Evolutionary conservation across 2,329 filamentous ascomycete genomes (phyloP).

Genomic region (Aspergillus puulaauensis): DNA sequence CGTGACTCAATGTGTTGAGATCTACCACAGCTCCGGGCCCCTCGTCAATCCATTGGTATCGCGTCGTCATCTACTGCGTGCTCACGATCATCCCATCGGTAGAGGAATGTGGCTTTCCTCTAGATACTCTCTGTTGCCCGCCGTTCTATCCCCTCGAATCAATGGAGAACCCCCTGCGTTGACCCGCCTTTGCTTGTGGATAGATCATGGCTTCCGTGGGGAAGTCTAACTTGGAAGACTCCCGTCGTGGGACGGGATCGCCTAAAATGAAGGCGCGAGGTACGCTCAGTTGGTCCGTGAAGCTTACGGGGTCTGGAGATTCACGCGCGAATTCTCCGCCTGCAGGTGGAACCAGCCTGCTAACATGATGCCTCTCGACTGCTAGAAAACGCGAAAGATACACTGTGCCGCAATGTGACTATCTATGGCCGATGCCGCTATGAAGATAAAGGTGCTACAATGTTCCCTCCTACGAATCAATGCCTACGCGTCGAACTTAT

Average conservation of each 20-base stretch:
- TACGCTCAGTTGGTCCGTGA: conserved; percentile 27
- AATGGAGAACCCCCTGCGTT: conserved; percentile 42
- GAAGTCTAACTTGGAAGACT: conserved; percentile 46
- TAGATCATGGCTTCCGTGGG: conserved; percentile 44
- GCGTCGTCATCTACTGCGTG: conserved; percentile 3
- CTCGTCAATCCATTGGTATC: conserved; percentile 3
- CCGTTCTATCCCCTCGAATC: conserved; percentile 32
- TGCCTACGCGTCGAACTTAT: conserved; percentile 7
- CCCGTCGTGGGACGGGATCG: conserved; percentile 46
- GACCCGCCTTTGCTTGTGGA: conserved; percentile 35
- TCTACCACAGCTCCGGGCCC: neutral
- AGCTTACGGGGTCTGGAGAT: neutral
- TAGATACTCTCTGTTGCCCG: conserved; percentile 26
- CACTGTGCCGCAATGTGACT: conserved; percentile 84
- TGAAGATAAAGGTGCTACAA: conserved; percentile 69
- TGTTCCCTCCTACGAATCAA: conserved; percentile 2
- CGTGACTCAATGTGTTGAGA: conserved; percentile 10
- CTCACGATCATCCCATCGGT: conserved; percentile 11
- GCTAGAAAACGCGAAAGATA: conserved; percentile 77
- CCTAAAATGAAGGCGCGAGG: conserved; percentile 51
- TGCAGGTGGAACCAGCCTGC: neutral
- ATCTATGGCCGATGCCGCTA: conserved; percentile 93
- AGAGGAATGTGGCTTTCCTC: conserved; percentile 41
- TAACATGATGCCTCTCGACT: conserved; percentile 8
- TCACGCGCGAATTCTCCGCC: neutral